These are phyloP conservation scores for Trichoderma hamatum DNA, from an alignment of 2,329 filamentous ascomycete species.

Conservation along the genomic window DNA sequence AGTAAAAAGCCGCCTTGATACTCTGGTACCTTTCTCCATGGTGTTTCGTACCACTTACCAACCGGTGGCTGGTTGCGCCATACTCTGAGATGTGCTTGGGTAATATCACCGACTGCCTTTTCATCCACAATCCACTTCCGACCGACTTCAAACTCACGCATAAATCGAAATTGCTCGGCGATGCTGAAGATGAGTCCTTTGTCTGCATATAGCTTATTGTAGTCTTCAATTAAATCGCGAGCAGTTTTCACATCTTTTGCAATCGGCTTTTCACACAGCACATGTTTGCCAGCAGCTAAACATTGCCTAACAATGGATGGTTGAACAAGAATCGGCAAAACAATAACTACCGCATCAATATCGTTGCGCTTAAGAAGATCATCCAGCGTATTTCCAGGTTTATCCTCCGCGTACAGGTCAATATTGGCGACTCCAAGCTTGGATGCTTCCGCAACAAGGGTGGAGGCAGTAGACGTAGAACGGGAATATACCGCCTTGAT, in stretches of 20 bases:
- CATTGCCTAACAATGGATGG: constrained; percentile 17
- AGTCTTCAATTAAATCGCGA: constrained; percentile 18
- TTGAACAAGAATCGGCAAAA: constrained; percentile 23
- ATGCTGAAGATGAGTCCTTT: constrained; percentile 22
- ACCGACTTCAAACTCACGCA: constrained; percentile 21
- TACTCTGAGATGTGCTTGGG: constrained; percentile 17
- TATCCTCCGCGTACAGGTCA: constrained; percentile 26
- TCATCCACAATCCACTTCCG: constrained; percentile 19
- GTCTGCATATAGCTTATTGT: constrained; percentile 12
- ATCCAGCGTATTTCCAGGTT: constrained; percentile 3
- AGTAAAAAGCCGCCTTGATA: constrained; percentile 22
- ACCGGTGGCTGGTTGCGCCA: constrained; percentile 16
- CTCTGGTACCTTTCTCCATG: constrained; percentile 17
- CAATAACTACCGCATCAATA: constrained; percentile 1
- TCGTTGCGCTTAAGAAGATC: constrained; percentile 20
- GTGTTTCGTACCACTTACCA: constrained; percentile 21
- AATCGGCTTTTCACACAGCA: constrained; percentile 22
- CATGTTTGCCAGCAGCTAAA: constrained; percentile 20
- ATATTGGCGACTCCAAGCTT: background rate
- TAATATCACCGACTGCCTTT: constrained; percentile 22
- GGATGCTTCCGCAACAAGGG: constrained; percentile 8
- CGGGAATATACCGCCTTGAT: constrained; percentile 19
- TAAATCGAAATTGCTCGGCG: constrained; percentile 21
- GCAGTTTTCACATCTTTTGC: constrained; percentile 21
- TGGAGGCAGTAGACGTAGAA: constrained; percentile 8